Percentiles rank a stretch among this genome's conserved stretches.
These are phyloP conservation scores for Tetradesmus lagerheimii DNA, from an alignment of 139 green algal genomes.

Conservation along the genomic window DNA sequence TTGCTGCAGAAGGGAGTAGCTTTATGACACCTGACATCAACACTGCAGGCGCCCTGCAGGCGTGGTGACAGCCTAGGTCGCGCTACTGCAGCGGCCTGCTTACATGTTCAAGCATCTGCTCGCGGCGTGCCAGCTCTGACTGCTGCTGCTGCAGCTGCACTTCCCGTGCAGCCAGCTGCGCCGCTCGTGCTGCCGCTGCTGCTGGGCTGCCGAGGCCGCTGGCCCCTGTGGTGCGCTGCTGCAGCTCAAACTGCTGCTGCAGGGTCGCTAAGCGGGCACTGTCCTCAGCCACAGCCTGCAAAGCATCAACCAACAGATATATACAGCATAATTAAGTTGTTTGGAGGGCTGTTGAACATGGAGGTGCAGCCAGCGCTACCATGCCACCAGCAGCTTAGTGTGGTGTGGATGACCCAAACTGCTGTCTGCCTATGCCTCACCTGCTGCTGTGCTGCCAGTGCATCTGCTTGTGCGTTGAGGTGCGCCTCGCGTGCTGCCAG, in stretches of 20 bases:
- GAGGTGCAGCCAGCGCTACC: not conserved
- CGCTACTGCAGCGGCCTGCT: not conserved
- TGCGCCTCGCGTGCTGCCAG: conserved; percentile 33
- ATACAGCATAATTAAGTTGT: too few species aligned
- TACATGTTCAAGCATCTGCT: conserved; percentile 33
- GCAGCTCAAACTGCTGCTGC: conserved; percentile 5
- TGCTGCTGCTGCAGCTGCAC: conserved; percentile 15
- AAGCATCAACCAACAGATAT: not conserved
- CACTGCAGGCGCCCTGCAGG: not conserved
- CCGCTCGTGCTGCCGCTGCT: conserved; percentile 28
- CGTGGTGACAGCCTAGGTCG: not conserved
- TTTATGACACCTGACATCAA: too few species aligned
- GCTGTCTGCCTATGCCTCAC: not conserved
- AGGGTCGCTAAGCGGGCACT: conserved; percentile 8
- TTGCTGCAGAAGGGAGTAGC: too few species aligned
- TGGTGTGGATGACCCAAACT: not conserved
- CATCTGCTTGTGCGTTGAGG: conserved; percentile 4
- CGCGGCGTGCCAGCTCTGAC: not conserved
- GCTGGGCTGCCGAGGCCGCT: conserved; percentile 27
- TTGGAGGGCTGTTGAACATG: not conserved
- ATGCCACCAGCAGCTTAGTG: not conserved
- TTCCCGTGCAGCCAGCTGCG: conserved; percentile 34
- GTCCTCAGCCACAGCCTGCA: conserved; percentile 39
- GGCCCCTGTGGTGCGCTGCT: conserved; percentile 12
- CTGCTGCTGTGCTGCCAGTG: conserved; percentile 34